These are phyloP conservation scores for Tetrahymena elliotti DNA, from an alignment of 73 alveolate genomes.

Conservation along the genomic window DNA sequence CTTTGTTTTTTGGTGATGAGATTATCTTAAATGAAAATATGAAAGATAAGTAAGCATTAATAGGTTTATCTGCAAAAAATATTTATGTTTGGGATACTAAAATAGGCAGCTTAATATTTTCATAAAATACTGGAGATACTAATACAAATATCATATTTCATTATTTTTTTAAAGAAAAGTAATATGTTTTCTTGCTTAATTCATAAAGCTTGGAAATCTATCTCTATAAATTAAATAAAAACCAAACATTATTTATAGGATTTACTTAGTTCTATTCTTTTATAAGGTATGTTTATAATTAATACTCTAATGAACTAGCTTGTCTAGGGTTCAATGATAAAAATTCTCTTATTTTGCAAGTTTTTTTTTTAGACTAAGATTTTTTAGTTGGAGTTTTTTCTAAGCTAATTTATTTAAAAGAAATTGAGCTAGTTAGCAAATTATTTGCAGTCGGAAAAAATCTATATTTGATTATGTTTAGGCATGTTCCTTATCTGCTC, in stretches of 20 bases:
- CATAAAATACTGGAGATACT: neutral
- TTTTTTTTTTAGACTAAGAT: neutral
- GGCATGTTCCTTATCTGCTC: neutral
- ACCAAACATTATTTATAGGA: neutral
- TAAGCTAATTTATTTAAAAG: neutral
- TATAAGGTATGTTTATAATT: neutral
- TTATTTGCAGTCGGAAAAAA: neutral
- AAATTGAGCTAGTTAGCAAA: neutral
- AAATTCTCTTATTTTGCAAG: neutral
- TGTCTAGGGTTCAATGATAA: neutral
- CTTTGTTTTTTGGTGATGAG: neutral
- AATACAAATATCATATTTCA: neutral
- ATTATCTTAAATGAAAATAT: neutral
- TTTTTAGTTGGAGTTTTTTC: neutral
- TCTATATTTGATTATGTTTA: neutral
- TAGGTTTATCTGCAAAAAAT: neutral
- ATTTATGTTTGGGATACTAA: neutral
- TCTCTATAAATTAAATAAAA: neutral
- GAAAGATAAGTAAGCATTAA: neutral
- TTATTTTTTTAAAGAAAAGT: neutral
- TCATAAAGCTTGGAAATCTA: neutral
- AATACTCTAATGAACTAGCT: neutral
- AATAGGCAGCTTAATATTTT: neutral
- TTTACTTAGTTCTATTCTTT: neutral
- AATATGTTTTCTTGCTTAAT: neutral